phyloP scores from a whole-genome alignment of 305 asterid genomes.

The Solanum hybrid region DNA sequence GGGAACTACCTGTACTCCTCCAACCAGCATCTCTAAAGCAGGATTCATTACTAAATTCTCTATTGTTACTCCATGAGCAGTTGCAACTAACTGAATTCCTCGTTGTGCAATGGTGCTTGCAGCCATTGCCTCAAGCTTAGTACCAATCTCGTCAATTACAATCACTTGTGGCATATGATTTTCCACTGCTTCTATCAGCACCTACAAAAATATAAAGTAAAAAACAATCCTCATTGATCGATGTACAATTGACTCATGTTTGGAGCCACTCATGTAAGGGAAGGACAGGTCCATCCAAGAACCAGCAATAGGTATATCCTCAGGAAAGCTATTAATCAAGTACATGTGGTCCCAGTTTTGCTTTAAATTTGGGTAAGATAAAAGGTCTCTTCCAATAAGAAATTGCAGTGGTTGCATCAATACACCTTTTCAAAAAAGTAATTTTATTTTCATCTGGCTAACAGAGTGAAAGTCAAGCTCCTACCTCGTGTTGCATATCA shows the following conservation, averaged over 20 bases:
- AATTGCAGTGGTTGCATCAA: neutral
- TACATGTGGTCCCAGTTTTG: neutral
- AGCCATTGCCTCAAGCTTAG: slow-evolving; percentile 88
- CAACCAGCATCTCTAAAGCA: slow-evolving; percentile 91
- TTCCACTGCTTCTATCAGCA: slow-evolving; percentile 92
- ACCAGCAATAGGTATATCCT: neutral
- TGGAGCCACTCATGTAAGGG: neutral
- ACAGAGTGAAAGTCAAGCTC: neutral
- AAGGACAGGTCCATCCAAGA: neutral
- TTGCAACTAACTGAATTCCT: slow-evolving; percentile 95
- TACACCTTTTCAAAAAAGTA: neutral
- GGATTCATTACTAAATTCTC: slow-evolving; percentile 89
- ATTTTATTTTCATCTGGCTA: neutral
- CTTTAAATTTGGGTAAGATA: neutral
- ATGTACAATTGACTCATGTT: neutral
- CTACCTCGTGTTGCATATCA: slow-evolving; percentile 84
- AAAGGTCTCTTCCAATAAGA: neutral
- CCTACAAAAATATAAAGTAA: slow-evolving; percentile 30
- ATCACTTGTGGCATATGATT: slow-evolving; percentile 97
- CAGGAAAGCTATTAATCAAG: neutral
- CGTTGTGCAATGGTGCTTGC: slow-evolving; percentile 97
- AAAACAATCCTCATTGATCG: neutral
- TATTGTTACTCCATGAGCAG: slow-evolving; percentile 93
- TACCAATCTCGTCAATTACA: slow-evolving; percentile 93
- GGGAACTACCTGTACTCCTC: slow-evolving; percentile 74